Evolutionary conservation across 495 filamentous ascomycete genomes (phyloP).

Genomic region (Hypoxylon crocopeplum): DNA sequence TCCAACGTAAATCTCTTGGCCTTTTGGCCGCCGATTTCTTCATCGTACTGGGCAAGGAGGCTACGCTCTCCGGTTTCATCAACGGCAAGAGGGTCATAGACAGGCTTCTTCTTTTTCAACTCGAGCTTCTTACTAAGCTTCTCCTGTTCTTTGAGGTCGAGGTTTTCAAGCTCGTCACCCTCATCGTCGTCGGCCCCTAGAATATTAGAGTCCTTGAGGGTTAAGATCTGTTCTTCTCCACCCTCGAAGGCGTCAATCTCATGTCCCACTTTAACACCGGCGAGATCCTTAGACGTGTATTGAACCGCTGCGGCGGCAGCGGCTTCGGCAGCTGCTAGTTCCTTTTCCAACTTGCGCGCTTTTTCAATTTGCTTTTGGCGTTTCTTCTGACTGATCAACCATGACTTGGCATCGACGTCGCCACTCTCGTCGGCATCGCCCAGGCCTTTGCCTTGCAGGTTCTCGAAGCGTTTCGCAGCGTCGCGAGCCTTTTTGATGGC

Average conservation of each 20-base stretch:
- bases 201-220: constrained; percentile 87
- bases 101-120: constrained; percentile 89
- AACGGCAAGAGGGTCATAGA: constrained; percentile 82
- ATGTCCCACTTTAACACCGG: constrained; percentile 91
- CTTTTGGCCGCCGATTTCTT: constrained; percentile 93
- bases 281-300: constrained; percentile 84
- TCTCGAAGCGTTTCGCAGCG: constrained; percentile 72
- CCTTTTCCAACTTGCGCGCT: constrained; percentile 73
- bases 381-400: constrained; percentile 88
- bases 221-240: constrained; percentile 83
- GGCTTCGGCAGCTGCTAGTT: constrained; percentile 63
- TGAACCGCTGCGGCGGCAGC: constrained; percentile 56
- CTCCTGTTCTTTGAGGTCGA: constrained; percentile 79
- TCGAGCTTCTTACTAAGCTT: constrained; percentile 77
- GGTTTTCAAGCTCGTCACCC: constrained; percentile 88
- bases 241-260: constrained; percentile 78
- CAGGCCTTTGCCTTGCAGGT: constrained; percentile 80
- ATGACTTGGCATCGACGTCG: constrained; percentile 80
- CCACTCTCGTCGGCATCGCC: constrained; percentile 72
- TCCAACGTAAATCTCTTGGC: constrained; percentile 87
- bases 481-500: constrained; percentile 91
- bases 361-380: constrained; percentile 87
- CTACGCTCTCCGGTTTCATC: constrained; percentile 68
- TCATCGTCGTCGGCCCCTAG: constrained; percentile 82
- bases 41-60: constrained; percentile 89